phyloP scores from a whole-genome alignment of 1,284 basidiomycete genomes.

The Xerocomus nothofagi region DNA sequence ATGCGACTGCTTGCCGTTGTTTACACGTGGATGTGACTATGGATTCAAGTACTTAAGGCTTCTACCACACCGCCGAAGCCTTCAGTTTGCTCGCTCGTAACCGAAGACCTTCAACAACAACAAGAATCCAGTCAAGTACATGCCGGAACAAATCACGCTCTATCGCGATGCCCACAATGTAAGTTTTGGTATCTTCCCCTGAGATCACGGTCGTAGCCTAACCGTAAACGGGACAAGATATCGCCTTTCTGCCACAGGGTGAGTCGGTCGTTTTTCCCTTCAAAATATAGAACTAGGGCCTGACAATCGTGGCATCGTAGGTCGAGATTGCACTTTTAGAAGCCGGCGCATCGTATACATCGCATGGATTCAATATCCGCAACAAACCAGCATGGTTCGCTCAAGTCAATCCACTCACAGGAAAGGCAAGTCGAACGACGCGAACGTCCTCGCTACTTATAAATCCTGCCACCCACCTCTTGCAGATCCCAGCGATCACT shows the following conservation, averaged over 20 bases:
- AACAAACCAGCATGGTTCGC: conserved; percentile 20
- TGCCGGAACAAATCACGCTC: conserved; percentile 4
- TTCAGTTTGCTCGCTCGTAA: neutral
- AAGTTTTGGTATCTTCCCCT: neutral
- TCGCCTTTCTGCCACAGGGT: neutral
- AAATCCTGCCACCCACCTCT: neutral
- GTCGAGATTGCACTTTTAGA: conserved; percentile 19
- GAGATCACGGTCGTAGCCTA: neutral
- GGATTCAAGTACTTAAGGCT: neutral
- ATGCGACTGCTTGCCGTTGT: no score
- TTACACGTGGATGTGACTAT: neutral
- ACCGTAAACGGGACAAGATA: neutral
- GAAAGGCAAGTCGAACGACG: conserved; percentile 6
- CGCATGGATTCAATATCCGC: conserved; percentile 5
- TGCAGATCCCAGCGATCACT: neutral
- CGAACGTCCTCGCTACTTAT: no score
- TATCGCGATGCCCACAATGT: neutral
- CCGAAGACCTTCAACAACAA: neutral
- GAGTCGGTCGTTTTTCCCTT: no score
- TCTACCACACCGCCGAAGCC: neutral
- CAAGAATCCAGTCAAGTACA: neutral
- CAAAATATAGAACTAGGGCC: no score
- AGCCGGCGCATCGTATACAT: conserved; percentile 9
- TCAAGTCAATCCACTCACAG: conserved; percentile 9
- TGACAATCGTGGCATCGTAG: neutral